Evolutionary conservation across 352 stramenopile species (phyloP), one percentile per base, ranked within the genome.

Genomic region (Phytophthora brassicae): DNA sequence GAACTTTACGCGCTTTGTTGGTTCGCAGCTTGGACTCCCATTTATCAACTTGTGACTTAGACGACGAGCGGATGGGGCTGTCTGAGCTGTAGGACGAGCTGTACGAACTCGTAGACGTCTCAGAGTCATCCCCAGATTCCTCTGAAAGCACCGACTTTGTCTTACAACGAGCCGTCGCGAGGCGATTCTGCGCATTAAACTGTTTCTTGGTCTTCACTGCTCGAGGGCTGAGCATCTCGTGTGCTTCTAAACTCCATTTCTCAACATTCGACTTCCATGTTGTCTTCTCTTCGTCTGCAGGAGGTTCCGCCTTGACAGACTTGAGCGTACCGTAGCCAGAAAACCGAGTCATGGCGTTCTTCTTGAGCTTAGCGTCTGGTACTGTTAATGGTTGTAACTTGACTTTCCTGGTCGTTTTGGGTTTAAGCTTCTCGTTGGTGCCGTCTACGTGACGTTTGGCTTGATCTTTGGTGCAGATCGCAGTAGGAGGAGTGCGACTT

Each of bases 211-310:
- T 57, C 63, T 63, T 82, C 42, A 41, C 55, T 46, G 48, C 58
- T 6, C 75, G 70, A 3, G 77, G 75, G 41, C 70, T 79, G 29
- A 82, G 58, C 38, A 55, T 57, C 17, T 65, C 23, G 38, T 58
- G 61, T 1, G 64, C 52, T 38, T 82, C 64, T 22, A 69, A 54
- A 16, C 57, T 70, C 74, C 71, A 81, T 42, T 77, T 79, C 17
- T 75, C 67, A 3, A 81, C 58, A 41, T 80, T 77, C 9, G 69
- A 70, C 24, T 70, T 74, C 77, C 79, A 86, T 48, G 60, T 56
- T 24, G 74, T 70, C 17, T 43, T 50, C 0, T 11, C 20, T 16
- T 56, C 60, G 7, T 69, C 60, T 29, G 17, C 28, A 8, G 53
- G 49, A 12, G 52, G 35, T 14, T 68, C 42, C 29, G 22, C 43